Conservation (phyloP, 352 stramenopile genomes). For the Phytophthora melonis region DNA sequence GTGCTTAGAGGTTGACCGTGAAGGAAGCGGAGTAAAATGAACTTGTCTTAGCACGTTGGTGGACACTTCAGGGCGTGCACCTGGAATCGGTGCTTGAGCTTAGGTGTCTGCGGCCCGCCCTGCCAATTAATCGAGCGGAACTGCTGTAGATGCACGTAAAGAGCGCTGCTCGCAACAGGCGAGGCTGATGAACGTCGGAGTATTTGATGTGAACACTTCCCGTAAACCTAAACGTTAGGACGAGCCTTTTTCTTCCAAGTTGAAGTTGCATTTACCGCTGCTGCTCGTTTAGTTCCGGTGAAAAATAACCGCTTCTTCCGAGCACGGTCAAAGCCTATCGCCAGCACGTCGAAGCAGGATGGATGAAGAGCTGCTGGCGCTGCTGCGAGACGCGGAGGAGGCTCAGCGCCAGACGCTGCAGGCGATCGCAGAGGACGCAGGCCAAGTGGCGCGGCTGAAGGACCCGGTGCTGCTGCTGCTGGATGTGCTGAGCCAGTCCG, state of each 20-base stretch:
- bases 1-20: background rate
- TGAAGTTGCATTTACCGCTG: background rate
- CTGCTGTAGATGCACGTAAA: no score
- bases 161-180: no score
- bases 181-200: no score
- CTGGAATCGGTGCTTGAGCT: no score
- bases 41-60: background rate
- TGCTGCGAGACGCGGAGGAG: slow-evolving; percentile 54
- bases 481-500: slow-evolving; percentile 51
- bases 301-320: background rate
- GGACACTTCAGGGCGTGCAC: no score
- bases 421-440: slow-evolving; percentile 31
- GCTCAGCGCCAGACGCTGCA: slow-evolving; percentile 47
- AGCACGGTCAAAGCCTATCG: background rate
- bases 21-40: slow-evolving; percentile 23
- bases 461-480: slow-evolving; percentile 59
- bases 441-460: slow-evolving; percentile 45
- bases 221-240: no score
- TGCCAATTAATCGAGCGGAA: no score
- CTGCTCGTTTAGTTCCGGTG: background rate
- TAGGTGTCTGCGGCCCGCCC: no score
- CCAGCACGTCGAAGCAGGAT: slow-evolving; percentile 17
- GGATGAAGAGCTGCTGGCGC: slow-evolving; percentile 35
- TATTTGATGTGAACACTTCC: no score
- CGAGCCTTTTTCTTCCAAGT: background rate